These are phyloP conservation scores for Aegilops tauschii DNA, from an alignment of 176 grass and related monocot species.

Conservation along the genomic window DNA sequence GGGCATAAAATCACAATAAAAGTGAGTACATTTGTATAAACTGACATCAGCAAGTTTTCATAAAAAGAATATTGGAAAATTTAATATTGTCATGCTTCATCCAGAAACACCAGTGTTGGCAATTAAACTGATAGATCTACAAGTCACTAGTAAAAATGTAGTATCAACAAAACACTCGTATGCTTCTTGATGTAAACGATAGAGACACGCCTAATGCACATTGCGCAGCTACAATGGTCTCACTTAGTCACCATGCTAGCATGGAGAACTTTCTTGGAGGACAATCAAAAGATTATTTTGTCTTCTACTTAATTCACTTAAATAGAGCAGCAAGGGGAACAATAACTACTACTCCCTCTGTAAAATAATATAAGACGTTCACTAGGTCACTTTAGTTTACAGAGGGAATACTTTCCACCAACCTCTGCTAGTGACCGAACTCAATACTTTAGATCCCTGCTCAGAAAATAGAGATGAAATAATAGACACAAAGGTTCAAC, in stretches of 20 bases:
- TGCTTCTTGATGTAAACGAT: background rate
- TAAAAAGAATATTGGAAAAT: background rate
- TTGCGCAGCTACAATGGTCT: background rate
- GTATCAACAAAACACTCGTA: background rate
- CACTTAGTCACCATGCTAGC: background rate
- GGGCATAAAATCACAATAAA: background rate
- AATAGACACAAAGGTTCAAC: background rate
- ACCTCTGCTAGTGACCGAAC: background rate
- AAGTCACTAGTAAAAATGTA: background rate
- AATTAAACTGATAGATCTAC: background rate
- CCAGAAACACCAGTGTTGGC: background rate
- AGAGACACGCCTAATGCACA: background rate
- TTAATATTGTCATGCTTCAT: conserved; percentile 3
- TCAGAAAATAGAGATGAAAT: background rate
- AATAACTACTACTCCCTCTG: background rate
- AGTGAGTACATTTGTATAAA: background rate
- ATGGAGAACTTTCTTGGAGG: background rate
- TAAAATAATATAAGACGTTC: too few relatives aligned
- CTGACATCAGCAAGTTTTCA: background rate
- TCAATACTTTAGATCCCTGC: background rate
- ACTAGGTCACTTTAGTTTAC: too few relatives aligned
- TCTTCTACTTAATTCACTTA: background rate
- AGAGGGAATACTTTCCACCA: background rate
- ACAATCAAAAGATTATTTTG: background rate
- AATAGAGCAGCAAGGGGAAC: background rate